Percentiles rank a stretch among this genome's conserved stretches.
phyloP scores from a whole-genome alignment of 345 rosid species.

The Populus davidiana region DNA sequence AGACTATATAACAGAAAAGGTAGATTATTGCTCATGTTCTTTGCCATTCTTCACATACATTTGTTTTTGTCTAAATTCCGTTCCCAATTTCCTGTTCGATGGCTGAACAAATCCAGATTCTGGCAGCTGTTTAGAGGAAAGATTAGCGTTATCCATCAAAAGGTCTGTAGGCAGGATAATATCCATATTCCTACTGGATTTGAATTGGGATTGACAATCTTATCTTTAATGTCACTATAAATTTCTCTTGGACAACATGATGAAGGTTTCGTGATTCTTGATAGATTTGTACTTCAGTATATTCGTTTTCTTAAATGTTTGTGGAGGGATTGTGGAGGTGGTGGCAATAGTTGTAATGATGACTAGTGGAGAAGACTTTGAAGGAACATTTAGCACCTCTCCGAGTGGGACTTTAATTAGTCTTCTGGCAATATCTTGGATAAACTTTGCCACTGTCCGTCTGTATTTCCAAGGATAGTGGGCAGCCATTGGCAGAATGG shows the following conservation, averaged over 20 bases:
- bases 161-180: not conserved
- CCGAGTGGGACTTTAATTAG: not conserved
- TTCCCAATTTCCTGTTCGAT: not conserved
- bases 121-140: not conserved
- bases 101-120: not conserved
- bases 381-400: not conserved
- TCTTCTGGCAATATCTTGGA: not conserved
- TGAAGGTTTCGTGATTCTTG: constrained; percentile 2
- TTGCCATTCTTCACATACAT: not conserved
- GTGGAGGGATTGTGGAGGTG: not conserved
- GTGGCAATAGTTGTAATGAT: not conserved
- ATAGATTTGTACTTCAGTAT: not conserved
- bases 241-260: not conserved
- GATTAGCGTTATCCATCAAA: not conserved
- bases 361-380: not conserved
- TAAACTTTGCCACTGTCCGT: not conserved
- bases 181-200: no score
- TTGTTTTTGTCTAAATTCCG: no score
- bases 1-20: not conserved
- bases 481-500: not conserved
- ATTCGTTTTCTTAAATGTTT: not conserved
- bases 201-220: no score
- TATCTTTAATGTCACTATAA: no score
- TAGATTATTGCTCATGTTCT: not conserved
- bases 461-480: not conserved